phyloP scores from a whole-genome alignment of 23 red algal species.

The Gracilaria vermiculophylla region DNA sequence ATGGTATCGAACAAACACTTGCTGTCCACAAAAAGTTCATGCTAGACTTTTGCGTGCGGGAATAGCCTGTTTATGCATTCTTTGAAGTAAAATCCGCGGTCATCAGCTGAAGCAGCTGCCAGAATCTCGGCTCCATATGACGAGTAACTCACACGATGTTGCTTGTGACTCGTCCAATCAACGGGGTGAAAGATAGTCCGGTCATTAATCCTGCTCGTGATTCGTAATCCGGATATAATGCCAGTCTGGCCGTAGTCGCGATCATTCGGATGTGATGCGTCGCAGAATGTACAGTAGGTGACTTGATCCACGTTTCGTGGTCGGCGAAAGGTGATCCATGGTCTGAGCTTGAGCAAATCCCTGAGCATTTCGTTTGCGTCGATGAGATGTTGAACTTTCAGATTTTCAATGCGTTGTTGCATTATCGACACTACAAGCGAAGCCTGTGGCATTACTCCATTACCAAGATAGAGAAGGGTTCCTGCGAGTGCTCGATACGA shows the following conservation, averaged over 20 bases:
- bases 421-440: constrained; percentile 9
- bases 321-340: neutral
- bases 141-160: neutral
- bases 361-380: neutral
- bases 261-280: neutral
- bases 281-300: neutral
- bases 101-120: neutral
- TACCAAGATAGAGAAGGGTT: neutral
- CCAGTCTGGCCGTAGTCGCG: neutral
- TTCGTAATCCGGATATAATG: neutral
- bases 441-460: constrained; percentile 16
- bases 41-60: too few species aligned
- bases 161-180: neutral
- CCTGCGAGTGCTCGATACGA: neutral
- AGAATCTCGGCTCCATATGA: neutral
- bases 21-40: too few species aligned
- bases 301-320: neutral
- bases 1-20: too few species aligned
- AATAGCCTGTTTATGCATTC: too few species aligned
- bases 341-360: neutral
- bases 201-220: neutral
- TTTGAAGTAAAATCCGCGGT: neutral
- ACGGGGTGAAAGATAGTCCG: neutral
- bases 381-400: neutral
- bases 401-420: neutral